A percentile compares a stretch with the other conserved stretches of the same genome.
Evolutionary conservation across 164 flowering plant genomes (phyloP).

Genomic region (Umbilicus rupestris): DNA sequence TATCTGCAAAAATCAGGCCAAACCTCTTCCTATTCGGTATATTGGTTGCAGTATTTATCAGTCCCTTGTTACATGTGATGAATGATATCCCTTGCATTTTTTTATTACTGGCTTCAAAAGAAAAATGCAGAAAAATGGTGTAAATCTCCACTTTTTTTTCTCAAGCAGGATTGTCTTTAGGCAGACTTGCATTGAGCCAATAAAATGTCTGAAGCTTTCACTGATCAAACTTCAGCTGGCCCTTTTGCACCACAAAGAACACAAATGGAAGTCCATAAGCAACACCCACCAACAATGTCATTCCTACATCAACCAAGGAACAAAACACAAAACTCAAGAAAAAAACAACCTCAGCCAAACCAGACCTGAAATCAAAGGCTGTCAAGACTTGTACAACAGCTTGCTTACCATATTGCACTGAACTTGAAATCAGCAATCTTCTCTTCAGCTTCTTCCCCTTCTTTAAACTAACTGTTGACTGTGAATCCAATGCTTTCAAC

Average conservation of each 20-base stretch:
- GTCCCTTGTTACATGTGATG: too few relatives aligned
- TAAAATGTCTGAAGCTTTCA: background rate
- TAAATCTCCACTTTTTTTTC: too few relatives aligned
- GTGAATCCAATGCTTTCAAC: constrained; percentile 17
- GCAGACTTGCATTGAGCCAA: too few relatives aligned
- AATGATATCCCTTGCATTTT: too few relatives aligned
- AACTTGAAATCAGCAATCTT: constrained; percentile 11
- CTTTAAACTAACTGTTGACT: background rate
- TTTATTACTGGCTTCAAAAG: too few relatives aligned
- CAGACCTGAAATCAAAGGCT: background rate
- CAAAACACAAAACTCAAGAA: background rate
- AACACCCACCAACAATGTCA: constrained; percentile 33
- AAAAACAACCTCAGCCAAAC: background rate
- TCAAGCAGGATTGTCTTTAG: too few relatives aligned
- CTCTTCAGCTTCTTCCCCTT: constrained; percentile 8
- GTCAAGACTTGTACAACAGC: background rate
- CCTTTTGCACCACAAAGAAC: constrained; percentile 34
- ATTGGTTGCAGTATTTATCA: too few relatives aligned
- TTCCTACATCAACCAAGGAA: constrained; percentile 25
- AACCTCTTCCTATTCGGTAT: too few relatives aligned
- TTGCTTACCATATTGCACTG: constrained; percentile 30
- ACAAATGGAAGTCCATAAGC: constrained; percentile 37
- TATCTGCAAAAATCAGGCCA: too few relatives aligned
- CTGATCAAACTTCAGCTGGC: constrained; percentile 20
- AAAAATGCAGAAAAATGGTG: too few relatives aligned